Evolutionary conservation across 1,284 basidiomycete species (phyloP).

Genomic region (Cryptococcus sp.): DNA sequence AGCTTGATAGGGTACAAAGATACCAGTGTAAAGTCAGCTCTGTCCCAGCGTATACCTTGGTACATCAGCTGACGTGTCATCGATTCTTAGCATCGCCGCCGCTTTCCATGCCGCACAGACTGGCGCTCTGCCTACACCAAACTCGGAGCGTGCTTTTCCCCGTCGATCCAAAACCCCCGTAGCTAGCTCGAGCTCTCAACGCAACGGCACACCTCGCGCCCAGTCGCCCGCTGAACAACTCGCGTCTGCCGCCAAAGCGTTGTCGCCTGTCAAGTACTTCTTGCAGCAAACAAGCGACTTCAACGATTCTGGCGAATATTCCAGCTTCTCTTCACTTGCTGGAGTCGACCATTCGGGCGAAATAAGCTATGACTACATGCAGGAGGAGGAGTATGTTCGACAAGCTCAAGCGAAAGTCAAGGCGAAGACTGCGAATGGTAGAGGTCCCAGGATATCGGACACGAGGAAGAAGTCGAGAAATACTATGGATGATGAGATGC

Average conservation of each 20-base stretch:
- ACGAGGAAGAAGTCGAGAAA: conserved; percentile 21
- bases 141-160: conserved; percentile 6
- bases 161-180: neutral
- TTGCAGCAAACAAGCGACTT: conserved; percentile 30
- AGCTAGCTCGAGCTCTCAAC: conserved; percentile 7
- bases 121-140: conserved; percentile 15
- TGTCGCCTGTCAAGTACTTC: conserved; percentile 42
- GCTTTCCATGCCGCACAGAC: conserved; percentile 41
- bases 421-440: conserved; percentile 3
- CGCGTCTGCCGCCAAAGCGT: conserved; percentile 30
- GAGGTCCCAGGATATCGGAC: conserved; percentile 16
- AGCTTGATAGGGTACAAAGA: conserved; percentile 27
- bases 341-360: conserved; percentile 13
- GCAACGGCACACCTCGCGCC: conserved; percentile 18
- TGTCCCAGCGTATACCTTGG: no score
- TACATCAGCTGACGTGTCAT: no score
- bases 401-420: conserved; percentile 20
- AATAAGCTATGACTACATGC: conserved; percentile 34
- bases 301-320: conserved; percentile 27
- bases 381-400: conserved; percentile 36
- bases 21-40: conserved; percentile 44
- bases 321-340: conserved; percentile 34
- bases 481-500: conserved; percentile 35
- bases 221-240: conserved; percentile 35
- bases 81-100: conserved; percentile 29